Conservation (phyloP, 1,139 yeast species). For the Dujonia santamariae region DNA sequence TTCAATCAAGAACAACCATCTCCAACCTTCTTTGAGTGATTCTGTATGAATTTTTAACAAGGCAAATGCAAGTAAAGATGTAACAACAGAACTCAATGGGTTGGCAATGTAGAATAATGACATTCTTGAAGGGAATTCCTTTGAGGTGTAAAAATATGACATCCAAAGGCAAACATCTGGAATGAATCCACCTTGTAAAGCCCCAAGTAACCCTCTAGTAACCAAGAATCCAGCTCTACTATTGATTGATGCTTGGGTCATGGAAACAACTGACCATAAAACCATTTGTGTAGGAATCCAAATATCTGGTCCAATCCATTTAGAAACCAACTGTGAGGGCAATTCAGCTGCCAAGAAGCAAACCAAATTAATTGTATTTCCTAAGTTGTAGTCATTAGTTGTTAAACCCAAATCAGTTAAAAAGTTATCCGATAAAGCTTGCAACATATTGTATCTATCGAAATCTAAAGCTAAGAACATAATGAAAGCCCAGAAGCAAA, state of each 20-base stretch:
- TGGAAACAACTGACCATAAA: constrained; percentile 29
- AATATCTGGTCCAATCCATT: constrained; percentile 29
- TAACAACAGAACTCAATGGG: constrained; percentile 21
- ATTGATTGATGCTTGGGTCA: constrained; percentile 23
- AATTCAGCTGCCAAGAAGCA: constrained; percentile 30
- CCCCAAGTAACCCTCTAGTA: constrained; percentile 27
- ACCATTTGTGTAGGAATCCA: constrained; percentile 33
- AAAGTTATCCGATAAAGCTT: constrained; percentile 31
- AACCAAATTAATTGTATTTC: constrained; percentile 27
- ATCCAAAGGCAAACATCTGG: constrained; percentile 29
- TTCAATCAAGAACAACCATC: constrained; percentile 35
- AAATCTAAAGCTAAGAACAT: constrained; percentile 32
- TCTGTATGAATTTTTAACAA: constrained; percentile 11
- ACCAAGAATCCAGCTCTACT: constrained; percentile 23
- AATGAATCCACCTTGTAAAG: constrained; percentile 30
- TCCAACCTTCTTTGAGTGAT: constrained; percentile 22
- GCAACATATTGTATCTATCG: constrained; percentile 29
- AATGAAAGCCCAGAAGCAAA: constrained; percentile 27
- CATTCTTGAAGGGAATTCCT: constrained; percentile 25
- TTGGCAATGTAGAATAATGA: constrained; percentile 21
- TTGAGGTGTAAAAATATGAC: constrained; percentile 24
- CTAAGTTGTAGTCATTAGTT: constrained; percentile 30
- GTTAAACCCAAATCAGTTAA: constrained; percentile 24
- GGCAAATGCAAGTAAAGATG: constrained; percentile 19
- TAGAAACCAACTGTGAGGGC: constrained; percentile 32